Evolutionary conservation across 2,329 filamentous ascomycete species (phyloP).

Genomic region (Fusarium buharicum): DNA sequence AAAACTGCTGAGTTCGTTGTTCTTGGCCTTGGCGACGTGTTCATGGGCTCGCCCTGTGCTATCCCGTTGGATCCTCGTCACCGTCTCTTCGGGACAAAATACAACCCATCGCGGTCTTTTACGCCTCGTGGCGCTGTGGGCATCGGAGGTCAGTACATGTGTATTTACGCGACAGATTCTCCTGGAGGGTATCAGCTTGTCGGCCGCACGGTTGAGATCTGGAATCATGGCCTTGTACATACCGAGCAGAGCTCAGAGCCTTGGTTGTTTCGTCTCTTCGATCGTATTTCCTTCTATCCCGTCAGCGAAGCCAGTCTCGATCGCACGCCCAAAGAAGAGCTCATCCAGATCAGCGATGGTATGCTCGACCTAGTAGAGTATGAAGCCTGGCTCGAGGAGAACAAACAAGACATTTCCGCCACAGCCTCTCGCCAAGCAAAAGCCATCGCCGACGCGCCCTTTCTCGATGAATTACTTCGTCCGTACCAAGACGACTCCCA

Average conservation of each 20-base stretch:
- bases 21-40: conserved; percentile 54
- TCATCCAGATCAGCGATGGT: conserved; percentile 45
- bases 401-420: conserved; percentile 43
- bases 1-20: conserved; percentile 51
- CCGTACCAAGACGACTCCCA: conserved; percentile 39
- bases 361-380: conserved; percentile 48
- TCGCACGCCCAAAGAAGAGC: conserved; percentile 31
- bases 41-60: conserved; percentile 52
- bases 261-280: conserved; percentile 49
- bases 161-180: conserved; percentile 53
- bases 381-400: conserved; percentile 47
- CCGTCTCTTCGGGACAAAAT: conserved; percentile 52
- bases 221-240: conserved; percentile 40
- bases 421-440: conserved; percentile 36
- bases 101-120: conserved; percentile 52
- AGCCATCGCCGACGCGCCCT: conserved; percentile 44
- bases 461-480: conserved; percentile 45
- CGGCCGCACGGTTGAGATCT: conserved; percentile 50
- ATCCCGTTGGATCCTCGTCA: conserved; percentile 51
- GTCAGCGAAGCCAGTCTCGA: conserved; percentile 46
- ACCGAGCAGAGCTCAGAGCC: conserved; percentile 18
- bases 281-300: conserved; percentile 49
- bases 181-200: conserved; percentile 54
- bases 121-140: conserved; percentile 52
- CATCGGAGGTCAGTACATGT: conserved; percentile 53